These are phyloP conservation scores for Tuctoria greenei DNA, from an alignment of 176 grass and related monocot genomes.

Conservation along the genomic window DNA sequence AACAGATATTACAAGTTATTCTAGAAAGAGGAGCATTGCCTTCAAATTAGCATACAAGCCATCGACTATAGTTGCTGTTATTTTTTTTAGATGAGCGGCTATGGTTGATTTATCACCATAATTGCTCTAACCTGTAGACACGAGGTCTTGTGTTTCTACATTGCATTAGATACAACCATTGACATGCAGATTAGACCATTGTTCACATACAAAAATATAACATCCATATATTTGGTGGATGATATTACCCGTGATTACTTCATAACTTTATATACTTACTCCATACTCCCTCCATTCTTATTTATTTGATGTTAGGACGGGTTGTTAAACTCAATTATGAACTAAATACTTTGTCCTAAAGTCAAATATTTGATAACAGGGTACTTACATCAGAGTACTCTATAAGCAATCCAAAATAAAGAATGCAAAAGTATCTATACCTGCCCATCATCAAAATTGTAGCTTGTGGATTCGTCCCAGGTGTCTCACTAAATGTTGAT, in stretches of 20 bases:
- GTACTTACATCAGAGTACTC: background rate
- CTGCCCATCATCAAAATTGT: constrained; percentile 96
- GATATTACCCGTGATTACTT: background rate
- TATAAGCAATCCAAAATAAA: background rate
- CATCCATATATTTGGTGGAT: background rate
- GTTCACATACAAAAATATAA: background rate
- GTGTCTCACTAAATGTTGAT: constrained; percentile 63
- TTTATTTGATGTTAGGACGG: too few species aligned
- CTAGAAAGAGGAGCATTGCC: background rate
- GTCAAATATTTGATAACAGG: too few species aligned
- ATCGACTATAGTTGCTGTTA: background rate
- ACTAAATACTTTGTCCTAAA: too few species aligned
- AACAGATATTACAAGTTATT: background rate
- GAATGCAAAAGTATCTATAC: constrained; percentile 32
- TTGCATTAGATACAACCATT: background rate
- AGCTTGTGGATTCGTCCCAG: constrained; percentile 90
- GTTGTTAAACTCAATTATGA: too few species aligned
- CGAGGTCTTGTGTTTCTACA: background rate
- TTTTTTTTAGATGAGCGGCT: background rate
- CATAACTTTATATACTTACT: background rate
- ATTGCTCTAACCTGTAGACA: background rate
- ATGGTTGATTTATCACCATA: background rate
- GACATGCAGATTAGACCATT: background rate
- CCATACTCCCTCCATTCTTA: background rate
- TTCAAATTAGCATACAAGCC: background rate